Percentiles rank a stretch among this genome's conserved stretches.
phyloP scores from a whole-genome alignment of 495 filamentous ascomycete species.

The Cudoniella acicularis region DNA sequence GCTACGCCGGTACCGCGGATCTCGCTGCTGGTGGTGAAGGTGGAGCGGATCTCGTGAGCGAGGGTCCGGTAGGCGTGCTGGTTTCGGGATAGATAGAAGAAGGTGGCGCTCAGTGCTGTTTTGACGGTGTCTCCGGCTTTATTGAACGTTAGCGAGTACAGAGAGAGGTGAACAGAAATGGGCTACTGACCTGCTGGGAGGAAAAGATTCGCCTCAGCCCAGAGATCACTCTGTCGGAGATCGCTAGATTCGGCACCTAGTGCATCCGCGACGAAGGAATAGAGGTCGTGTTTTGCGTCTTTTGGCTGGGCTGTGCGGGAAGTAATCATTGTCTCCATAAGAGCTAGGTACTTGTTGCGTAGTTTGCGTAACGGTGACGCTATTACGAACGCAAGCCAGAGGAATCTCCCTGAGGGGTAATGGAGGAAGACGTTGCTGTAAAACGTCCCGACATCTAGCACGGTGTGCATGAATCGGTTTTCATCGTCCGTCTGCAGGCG shows the following conservation, averaged over 20 bases:
- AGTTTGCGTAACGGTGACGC: background rate
- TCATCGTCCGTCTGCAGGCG: constrained; percentile 12
- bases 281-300: constrained; percentile 20
- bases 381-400: background rate
- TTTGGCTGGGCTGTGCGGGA: constrained; percentile 13
- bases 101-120: constrained; percentile 36
- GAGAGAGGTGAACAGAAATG: no score
- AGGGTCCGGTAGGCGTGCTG: constrained; percentile 48
- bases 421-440: background rate
- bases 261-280: constrained; percentile 12
- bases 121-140: background rate
- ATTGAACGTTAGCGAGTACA: background rate
- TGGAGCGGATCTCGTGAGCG: constrained; percentile 56
- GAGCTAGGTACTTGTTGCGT: constrained; percentile 1
- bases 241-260: background rate
- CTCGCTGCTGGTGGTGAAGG: background rate
- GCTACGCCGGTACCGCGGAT: constrained; percentile 36
- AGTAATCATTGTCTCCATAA: constrained; percentile 18
- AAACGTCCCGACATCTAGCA: background rate
- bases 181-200: constrained; percentile 19
- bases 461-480: constrained; percentile 6
- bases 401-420: background rate
- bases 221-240: constrained; percentile 10
- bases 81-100: constrained; percentile 62
- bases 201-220: constrained; percentile 21